A percentile compares a stretch with the other conserved stretches of the same genome.
Evolutionary conservation across 2,329 filamentous ascomycete species (phyloP).

Genomic region (Aspergillus jensenii): DNA sequence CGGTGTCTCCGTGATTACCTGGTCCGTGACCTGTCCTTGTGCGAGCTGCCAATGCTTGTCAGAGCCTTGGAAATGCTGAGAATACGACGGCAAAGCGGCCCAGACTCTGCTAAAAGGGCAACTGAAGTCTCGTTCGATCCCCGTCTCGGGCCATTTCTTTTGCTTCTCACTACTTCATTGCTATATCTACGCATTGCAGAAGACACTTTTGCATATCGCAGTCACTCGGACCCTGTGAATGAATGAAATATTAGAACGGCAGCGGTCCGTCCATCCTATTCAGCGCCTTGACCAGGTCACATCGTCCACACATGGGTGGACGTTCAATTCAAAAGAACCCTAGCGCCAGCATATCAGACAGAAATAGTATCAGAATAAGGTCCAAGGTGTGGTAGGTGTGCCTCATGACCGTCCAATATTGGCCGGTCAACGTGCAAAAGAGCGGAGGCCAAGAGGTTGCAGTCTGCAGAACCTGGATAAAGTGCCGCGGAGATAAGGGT

Average conservation of each 20-base stretch:
- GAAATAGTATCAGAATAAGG: background rate
- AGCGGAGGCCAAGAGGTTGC: background rate
- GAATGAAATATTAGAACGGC: no score
- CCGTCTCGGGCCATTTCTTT: constrained; percentile 21
- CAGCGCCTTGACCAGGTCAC: background rate
- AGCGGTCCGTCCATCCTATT: no score
- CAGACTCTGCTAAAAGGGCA: no score
- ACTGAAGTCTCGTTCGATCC: constrained; percentile 3
- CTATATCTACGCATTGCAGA: background rate
- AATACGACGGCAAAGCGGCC: no score
- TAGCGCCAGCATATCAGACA: background rate
- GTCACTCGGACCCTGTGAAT: no score
- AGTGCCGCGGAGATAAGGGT: background rate
- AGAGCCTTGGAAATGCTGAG: no score
- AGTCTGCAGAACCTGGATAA: background rate
- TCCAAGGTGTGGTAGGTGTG: background rate
- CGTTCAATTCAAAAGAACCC: background rate
- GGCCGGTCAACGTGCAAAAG: background rate
- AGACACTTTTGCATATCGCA: no score
- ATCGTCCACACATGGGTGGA: background rate
- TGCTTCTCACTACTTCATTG: background rate
- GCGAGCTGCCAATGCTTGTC: background rate
- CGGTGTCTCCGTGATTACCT: background rate
- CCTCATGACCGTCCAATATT: background rate
- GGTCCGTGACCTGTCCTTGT: background rate